A percentile compares a stretch with the other conserved stretches of the same genome.
Conservation (phyloP, 306 rosid species). For the Cucumis melo region DNA sequence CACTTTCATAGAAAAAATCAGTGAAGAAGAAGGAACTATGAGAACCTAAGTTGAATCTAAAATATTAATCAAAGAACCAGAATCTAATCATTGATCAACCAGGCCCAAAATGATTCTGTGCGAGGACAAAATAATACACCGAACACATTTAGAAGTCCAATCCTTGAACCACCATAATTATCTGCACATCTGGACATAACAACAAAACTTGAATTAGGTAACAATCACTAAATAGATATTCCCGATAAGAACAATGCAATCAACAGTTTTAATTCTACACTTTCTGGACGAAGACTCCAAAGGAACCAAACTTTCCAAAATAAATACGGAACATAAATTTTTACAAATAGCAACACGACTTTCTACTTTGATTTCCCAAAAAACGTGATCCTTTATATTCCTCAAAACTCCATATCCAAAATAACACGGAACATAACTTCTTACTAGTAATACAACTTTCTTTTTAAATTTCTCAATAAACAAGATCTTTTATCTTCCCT, state of each 20-base stretch:
- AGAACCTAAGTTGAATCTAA: neutral
- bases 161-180: neutral
- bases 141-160: neutral
- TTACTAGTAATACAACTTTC: neutral
- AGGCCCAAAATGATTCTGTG: neutral
- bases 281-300: neutral
- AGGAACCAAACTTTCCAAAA: neutral
- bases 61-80: neutral
- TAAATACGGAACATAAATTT: neutral
- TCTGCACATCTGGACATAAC: neutral
- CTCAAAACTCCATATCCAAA: neutral
- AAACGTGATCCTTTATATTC: neutral
- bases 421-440: neutral
- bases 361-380: neutral
- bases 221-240: neutral
- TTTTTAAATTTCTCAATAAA: neutral
- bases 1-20: constrained; percentile 8
- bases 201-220: neutral
- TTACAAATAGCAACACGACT: neutral
- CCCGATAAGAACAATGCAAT: neutral
- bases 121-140: neutral
- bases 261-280: neutral
- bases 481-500: neutral
- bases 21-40: constrained; percentile 17
- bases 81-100: neutral